Conservation (phyloP, 495 filamentous ascomycete species). For the Neurospora tetrasperma region DNA sequence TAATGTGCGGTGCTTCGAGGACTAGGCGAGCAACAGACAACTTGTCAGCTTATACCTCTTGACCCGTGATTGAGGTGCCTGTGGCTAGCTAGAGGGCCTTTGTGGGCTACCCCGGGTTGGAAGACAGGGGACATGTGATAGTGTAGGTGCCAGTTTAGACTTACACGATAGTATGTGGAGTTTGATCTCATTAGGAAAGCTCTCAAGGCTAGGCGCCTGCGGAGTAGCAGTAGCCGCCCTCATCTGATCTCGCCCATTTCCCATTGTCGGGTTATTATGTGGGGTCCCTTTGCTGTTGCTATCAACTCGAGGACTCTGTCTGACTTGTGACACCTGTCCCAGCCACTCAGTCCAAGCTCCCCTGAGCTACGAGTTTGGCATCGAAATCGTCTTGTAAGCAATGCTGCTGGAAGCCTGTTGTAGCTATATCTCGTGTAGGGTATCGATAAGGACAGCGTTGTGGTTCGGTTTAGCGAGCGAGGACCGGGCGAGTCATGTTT, state of each 20-base stretch:
- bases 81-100: background rate
- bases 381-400: background rate
- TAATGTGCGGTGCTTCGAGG: slow-evolving; percentile 58
- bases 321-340: background rate
- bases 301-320: background rate
- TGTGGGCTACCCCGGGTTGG: background rate
- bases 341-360: background rate
- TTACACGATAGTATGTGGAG: slow-evolving; percentile 66
- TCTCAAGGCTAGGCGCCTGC: slow-evolving; percentile 30
- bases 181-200: slow-evolving; percentile 66
- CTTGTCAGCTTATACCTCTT: background rate
- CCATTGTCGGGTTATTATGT: background rate
- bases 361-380: background rate
- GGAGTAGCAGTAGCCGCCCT: background rate
- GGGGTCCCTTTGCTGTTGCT: background rate
- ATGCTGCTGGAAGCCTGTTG: background rate
- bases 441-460: background rate
- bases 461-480: background rate
- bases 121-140: background rate
- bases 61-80: background rate
- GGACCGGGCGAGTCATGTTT: background rate
- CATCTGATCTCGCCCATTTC: background rate
- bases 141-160: slow-evolving; percentile 15
- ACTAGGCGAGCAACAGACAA: slow-evolving; percentile 32
- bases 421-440: background rate